Percentiles rank a stretch among this genome's conserved stretches.
phyloP scores from a whole-genome alignment of 495 filamentous ascomycete genomes.

The Penicillium egyptiacum region DNA sequence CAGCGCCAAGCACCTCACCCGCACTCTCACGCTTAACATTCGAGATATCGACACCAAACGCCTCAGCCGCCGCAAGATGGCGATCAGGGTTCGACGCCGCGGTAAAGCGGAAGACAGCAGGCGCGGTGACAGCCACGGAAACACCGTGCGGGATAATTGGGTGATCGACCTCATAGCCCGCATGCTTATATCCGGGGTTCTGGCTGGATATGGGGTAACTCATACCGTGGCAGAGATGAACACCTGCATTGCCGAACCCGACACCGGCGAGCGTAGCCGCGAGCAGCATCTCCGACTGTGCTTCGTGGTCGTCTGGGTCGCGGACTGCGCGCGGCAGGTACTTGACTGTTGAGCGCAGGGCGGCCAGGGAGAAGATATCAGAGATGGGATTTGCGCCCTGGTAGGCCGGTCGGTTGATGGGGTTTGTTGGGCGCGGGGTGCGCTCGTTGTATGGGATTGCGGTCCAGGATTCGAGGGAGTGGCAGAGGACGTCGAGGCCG shows the following conservation, averaged over 20 bases:
- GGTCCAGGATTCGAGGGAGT: constrained; percentile 91
- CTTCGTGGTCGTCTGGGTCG: constrained; percentile 87
- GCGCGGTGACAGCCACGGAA: constrained; percentile 89
- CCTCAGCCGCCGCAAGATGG: constrained; percentile 84
- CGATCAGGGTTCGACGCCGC: constrained; percentile 86
- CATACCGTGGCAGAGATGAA: constrained; percentile 98
- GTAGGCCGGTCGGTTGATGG: constrained; percentile 88
- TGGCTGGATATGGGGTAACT: constrained; percentile 92
- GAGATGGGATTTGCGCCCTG: constrained; percentile 97
- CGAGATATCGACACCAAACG: constrained; percentile 84
- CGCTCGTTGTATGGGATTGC: constrained; percentile 91
- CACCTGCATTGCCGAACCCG: constrained; percentile 95
- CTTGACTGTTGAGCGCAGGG: constrained; percentile 76
- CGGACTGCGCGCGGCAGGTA: constrained; percentile 84
- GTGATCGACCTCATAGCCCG: constrained; percentile 69
- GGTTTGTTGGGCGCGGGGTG: constrained; percentile 80
- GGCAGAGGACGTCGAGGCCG: constrained; percentile 92
- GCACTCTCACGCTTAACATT: constrained; percentile 84
- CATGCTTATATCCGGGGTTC: constrained; percentile 86
- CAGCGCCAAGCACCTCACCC: constrained; percentile 81
- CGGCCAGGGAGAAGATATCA: constrained; percentile 88
- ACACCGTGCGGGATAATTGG: constrained; percentile 96
- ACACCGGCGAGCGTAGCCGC: constrained; percentile 93
- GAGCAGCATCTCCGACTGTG: constrained; percentile 90
- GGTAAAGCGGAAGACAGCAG: constrained; percentile 92